Evolutionary conservation across 345 rosid species (phyloP).

Genomic region (Lumnitzera racemosa): DNA sequence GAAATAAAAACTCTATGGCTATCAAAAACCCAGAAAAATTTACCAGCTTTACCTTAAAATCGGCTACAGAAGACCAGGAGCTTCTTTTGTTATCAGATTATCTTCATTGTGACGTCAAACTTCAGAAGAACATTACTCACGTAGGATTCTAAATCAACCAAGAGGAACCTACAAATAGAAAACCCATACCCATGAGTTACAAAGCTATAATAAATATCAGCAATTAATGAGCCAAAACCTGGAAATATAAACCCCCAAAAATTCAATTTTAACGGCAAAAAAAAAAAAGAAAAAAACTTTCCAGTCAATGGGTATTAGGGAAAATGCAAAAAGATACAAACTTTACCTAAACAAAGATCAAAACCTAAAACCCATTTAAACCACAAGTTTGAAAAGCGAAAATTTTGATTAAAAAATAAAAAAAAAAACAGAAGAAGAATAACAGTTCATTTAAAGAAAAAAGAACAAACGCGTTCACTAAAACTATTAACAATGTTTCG

Average conservation of each 20-base stretch:
- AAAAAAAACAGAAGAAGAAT: neutral
- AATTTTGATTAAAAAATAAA: neutral
- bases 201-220: neutral
- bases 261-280: neutral
- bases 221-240: neutral
- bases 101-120: slow-evolving; percentile 11
- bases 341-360: neutral
- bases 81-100: neutral
- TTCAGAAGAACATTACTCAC: slow-evolving; percentile 7
- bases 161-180: neutral
- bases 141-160: neutral
- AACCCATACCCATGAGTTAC: slow-evolving; percentile 2
- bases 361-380: slow-evolving; percentile 5
- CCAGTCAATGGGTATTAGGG: too few species aligned
- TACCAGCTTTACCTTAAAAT: neutral
- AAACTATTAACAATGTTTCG: too few species aligned
- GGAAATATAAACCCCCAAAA: neutral
- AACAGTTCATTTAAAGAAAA: neutral
- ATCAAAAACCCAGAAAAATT: neutral
- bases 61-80: neutral
- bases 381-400: neutral
- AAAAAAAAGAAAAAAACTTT: too few species aligned
- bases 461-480: neutral
- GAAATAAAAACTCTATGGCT: neutral
- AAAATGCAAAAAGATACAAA: neutral